A percentile compares a stretch with the other conserved stretches of the same genome.
Conservation (phyloP, 1,139 yeast genomes). For the Nakaseomyces glabratus region DNA sequence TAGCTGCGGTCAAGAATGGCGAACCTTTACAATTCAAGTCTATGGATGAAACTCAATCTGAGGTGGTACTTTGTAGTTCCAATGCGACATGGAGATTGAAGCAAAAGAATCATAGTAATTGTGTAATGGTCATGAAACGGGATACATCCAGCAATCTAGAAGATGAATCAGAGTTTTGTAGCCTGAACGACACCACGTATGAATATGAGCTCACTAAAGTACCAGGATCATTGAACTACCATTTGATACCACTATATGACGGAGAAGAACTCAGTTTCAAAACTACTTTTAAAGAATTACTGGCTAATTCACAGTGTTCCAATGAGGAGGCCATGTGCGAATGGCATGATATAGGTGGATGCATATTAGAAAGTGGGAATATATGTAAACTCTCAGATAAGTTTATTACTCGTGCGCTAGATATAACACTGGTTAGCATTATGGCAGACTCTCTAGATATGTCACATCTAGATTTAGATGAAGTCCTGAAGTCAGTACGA, state of each 20-base stretch:
- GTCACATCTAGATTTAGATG: slow-evolving; percentile 27
- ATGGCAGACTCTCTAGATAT: slow-evolving; percentile 38
- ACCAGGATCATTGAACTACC: slow-evolving; percentile 39
- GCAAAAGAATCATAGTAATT: slow-evolving; percentile 81
- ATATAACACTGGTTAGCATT: slow-evolving; percentile 42
- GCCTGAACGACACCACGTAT: slow-evolving; percentile 33
- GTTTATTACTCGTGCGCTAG: slow-evolving; percentile 34
- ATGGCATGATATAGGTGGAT: slow-evolving; percentile 55
- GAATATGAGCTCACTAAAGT: slow-evolving; percentile 44
- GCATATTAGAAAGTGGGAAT: slow-evolving; percentile 36
- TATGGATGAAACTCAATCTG: slow-evolving; percentile 31
- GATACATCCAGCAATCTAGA: not conserved
- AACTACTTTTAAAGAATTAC: slow-evolving; percentile 35
- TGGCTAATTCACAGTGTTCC: slow-evolving; percentile 48
- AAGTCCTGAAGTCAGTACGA: slow-evolving; percentile 23
- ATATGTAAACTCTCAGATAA: slow-evolving; percentile 35
- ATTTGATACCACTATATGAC: slow-evolving; percentile 42
- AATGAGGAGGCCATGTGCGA: slow-evolving; percentile 40
- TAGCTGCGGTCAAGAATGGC: slow-evolving; percentile 36
- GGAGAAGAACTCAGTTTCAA: slow-evolving; percentile 29
- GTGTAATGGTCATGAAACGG: slow-evolving; percentile 46
- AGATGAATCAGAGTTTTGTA: not conserved
- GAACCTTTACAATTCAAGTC: slow-evolving; percentile 41
- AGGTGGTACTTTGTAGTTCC: slow-evolving; percentile 55
- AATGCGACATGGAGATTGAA: slow-evolving; percentile 54